A percentile compares a stretch with the other conserved stretches of the same genome.
phyloP scores from a whole-genome alignment of 352 stramenopile species.

The Phytopythium mirpurense region DNA sequence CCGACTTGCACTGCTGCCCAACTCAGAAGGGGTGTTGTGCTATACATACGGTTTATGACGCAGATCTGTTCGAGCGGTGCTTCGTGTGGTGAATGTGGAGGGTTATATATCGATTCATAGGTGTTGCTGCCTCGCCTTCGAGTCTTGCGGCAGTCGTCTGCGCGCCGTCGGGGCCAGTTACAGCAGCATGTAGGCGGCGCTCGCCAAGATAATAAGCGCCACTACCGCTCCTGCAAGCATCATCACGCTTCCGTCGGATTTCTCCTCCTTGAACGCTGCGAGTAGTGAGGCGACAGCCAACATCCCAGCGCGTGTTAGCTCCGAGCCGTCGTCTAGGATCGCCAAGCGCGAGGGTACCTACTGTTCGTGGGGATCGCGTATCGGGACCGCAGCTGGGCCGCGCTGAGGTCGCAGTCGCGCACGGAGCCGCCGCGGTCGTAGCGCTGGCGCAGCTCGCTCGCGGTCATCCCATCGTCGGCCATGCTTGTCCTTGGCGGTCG shows the following conservation, averaged over 20 bases:
- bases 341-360: slow-evolving; percentile 18
- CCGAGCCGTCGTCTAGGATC: neutral
- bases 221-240: slow-evolving; percentile 48
- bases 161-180: slow-evolving; percentile 8
- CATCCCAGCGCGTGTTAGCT: neutral
- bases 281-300: neutral
- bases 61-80: too few relatives aligned
- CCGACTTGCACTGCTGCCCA: too few relatives aligned
- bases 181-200: slow-evolving; percentile 49
- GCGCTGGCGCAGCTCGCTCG: slow-evolving; percentile 61
- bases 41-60: too few relatives aligned
- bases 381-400: slow-evolving; percentile 66
- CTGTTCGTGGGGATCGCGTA: slow-evolving; percentile 82
- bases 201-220: slow-evolving; percentile 41
- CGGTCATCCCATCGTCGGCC: slow-evolving; percentile 54
- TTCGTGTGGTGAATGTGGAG: too few relatives aligned
- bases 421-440: slow-evolving; percentile 73
- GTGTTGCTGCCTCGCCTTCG: too few relatives aligned
- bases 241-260: slow-evolving; percentile 34
- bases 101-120: too few relatives aligned
- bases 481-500: neutral
- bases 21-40: too few relatives aligned
- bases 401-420: slow-evolving; percentile 71
- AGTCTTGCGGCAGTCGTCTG: too few relatives aligned
- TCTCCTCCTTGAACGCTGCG: slow-evolving; percentile 65